phyloP scores from a whole-genome alignment of 2,329 filamentous ascomycete species.

The Ceratocystis cubensis region DNA sequence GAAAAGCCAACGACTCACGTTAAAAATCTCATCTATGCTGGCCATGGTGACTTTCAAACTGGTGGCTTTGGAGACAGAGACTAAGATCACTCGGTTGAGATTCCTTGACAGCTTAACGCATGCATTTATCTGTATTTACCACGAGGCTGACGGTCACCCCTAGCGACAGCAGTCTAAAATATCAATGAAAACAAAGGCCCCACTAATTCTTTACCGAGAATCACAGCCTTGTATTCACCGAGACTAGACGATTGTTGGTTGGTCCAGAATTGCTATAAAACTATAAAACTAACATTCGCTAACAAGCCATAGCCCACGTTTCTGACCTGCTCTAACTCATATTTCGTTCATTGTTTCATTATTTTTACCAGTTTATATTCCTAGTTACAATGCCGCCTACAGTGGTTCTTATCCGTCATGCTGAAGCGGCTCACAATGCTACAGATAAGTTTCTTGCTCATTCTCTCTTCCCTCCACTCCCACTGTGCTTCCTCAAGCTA shows the following conservation, averaged over 20 bases:
- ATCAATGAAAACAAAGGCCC: neutral
- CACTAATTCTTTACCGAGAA: neutral
- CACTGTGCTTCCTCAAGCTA: conserved; percentile 14
- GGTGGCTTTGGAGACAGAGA: neutral
- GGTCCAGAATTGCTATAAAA: too few relatives aligned
- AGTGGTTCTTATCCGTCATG: conserved; percentile 79
- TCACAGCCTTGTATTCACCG: conserved; percentile 9
- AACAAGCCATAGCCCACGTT: neutral
- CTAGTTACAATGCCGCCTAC: conserved; percentile 37
- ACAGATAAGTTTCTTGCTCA: conserved; percentile 33
- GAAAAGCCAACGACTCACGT: conserved; percentile 28
- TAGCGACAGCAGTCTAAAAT: neutral
- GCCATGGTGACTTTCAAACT: conserved; percentile 32
- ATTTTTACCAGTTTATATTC: neutral
- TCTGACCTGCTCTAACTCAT: too few relatives aligned
- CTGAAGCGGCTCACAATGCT: conserved; percentile 52
- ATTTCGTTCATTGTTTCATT: neutral
- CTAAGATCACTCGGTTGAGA: neutral
- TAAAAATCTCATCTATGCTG: conserved; percentile 48
- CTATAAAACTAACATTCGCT: neutral
- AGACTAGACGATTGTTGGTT: neutral
- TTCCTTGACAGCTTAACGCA: too few relatives aligned
- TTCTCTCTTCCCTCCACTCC: conserved; percentile 8
- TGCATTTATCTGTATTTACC: too few relatives aligned
- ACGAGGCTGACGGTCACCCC: conserved; percentile 8